Evolutionary conservation across 352 stramenopile genomes (phyloP).

Genomic region (Pythium dissimile): DNA sequence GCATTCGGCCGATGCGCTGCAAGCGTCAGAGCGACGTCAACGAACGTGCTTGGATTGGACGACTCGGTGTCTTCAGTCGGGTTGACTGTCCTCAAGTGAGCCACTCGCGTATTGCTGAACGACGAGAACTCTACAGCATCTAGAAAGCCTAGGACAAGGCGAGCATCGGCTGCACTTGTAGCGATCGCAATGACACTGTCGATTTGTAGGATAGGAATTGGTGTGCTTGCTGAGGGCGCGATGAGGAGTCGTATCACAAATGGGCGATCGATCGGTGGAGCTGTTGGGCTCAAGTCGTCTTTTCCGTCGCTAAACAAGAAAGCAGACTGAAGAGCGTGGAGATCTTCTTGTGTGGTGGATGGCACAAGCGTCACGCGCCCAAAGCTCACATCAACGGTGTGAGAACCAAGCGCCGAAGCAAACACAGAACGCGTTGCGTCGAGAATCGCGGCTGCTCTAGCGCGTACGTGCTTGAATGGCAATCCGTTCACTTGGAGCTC

Average conservation of each 20-base stretch:
- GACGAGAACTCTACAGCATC: background rate
- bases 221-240: too few species aligned
- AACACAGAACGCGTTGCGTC: background rate
- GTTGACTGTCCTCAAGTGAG: background rate
- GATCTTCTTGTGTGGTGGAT: background rate
- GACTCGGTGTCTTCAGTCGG: background rate
- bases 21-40: constrained; percentile 17
- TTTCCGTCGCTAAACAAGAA: background rate
- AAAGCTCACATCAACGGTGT: background rate
- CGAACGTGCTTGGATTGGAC: background rate
- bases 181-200: too few species aligned
- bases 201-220: too few species aligned
- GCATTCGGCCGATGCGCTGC: background rate
- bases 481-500: background rate
- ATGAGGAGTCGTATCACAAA: constrained; percentile 1
- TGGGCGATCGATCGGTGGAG: background rate
- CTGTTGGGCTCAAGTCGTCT: background rate
- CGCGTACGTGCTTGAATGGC: background rate
- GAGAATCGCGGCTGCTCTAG: constrained; percentile 8
- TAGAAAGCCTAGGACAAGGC: constrained; percentile 4
- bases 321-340: too few species aligned
- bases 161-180: too few species aligned
- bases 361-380: background rate
- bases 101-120: background rate
- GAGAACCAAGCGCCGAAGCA: background rate